Percentiles rank a stretch among this genome's conserved stretches.
Conservation (phyloP, 768 basidiomycete genomes). For the Mycena capillaripes region DNA sequence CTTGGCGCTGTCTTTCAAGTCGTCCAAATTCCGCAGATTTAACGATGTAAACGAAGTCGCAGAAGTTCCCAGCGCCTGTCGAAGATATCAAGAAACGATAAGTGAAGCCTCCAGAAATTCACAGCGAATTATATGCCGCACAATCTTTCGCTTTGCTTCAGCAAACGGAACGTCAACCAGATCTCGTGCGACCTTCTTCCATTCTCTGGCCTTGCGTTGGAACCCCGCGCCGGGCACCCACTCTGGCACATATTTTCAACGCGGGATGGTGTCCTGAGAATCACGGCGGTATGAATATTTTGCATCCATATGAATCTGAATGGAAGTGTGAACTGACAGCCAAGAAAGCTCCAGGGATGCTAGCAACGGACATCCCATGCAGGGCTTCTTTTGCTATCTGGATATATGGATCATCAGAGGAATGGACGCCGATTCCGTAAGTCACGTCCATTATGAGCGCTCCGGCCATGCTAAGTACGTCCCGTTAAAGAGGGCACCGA, state of each 20-base stretch:
- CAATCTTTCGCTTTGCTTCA: constrained; percentile 50
- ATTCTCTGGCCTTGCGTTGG: constrained; percentile 52
- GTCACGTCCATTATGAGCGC: constrained; percentile 41
- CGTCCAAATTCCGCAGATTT: neutral
- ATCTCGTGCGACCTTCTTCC: constrained; percentile 46
- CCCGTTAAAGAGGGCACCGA: neutral
- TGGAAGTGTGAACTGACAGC: constrained; percentile 37
- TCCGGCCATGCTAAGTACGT: constrained; percentile 40
- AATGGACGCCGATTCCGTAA: constrained; percentile 44
- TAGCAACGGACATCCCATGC: constrained; percentile 40
- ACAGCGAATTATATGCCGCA: constrained; percentile 27
- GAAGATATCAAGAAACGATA: neutral
- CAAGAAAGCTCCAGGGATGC: constrained; percentile 47
- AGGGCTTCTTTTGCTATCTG: constrained; percentile 42
- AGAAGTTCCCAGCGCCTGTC: neutral
- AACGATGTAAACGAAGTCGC: neutral
- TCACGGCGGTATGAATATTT: neutral
- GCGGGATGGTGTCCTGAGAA: constrained; percentile 8
- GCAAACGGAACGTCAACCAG: constrained; percentile 56
- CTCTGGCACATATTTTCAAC: constrained; percentile 43
- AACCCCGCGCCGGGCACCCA: constrained; percentile 65
- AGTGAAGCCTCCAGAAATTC: neutral
- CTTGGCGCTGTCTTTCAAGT: neutral
- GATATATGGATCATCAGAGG: constrained; percentile 43
- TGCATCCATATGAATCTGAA: neutral